Base-by-base conservation (phyloP, 345 rosid genomes). In the Eucalyptus victrix region DNA sequence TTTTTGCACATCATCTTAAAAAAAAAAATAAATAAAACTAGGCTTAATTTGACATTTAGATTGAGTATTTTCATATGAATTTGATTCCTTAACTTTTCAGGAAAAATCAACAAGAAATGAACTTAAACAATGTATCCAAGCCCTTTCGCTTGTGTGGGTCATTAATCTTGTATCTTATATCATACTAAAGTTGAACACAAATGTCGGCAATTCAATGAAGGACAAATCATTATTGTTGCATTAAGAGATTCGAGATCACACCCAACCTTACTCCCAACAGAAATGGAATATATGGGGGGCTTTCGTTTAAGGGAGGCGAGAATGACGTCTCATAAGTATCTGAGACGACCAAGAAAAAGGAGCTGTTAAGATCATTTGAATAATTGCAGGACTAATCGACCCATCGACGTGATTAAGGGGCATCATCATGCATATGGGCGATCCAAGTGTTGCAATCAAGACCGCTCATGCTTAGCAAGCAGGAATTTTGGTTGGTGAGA, bases 1-100 rank as follows among this genome's bases (percentile, higher is more conserved):
- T 8, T 53, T 53, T 53, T 53, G 11, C 58, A 21, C 58, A 53
- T 53, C 26, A 21, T 53, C 58, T 53, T 53, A 23, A 53, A 19
- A 53, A 53, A 53, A 3, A 8, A 51, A 53, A 53, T 19, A 53
- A 53, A 53, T 1, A 19, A 19, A 53, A 53, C 4, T 1, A 53
- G 2, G 1, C 58, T 53, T 32, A n/a, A 65, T n/a, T 18, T 15
- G 9, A 12, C 28, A 19, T 0, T 72, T 15, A 5, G 1, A 4
- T n/a, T 13, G 1, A 37, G 16, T 11, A 14, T 76, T 72, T 7
- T 72, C 3, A 2, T 21, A 72, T 11, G 8, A 0, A 6, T 72
- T 21, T 3, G 1, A 65, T 65, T 65, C 76, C 21, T 15, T 16
- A 6, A n/a, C 21, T 65, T n/a, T 2, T 4, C 11, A 16, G 1